phyloP scores from a whole-genome alignment of 2,329 filamentous ascomycete genomes.

The Balansia obtecta region DNA sequence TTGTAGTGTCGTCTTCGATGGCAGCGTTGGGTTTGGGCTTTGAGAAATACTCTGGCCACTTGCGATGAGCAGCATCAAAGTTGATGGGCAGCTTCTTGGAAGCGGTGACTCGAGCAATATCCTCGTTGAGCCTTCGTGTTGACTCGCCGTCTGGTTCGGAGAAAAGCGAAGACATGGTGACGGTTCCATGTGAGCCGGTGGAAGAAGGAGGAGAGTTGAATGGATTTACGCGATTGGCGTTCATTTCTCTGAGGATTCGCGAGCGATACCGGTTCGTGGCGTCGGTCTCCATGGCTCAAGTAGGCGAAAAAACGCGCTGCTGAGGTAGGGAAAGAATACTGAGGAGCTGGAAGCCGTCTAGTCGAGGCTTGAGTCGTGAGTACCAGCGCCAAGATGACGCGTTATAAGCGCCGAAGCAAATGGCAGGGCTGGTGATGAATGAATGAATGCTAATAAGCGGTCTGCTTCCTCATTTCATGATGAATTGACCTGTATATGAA shows the following conservation, averaged over 20 bases:
- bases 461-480: neutral
- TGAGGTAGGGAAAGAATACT: conserved; percentile 11
- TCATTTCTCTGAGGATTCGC: conserved; percentile 39
- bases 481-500: neutral
- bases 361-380: neutral
- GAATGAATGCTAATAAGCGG: neutral
- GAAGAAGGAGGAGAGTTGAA: conserved; percentile 48
- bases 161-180: conserved; percentile 41
- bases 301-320: conserved; percentile 13
- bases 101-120: conserved; percentile 31
- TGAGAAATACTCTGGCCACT: conserved; percentile 40
- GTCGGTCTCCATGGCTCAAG: conserved; percentile 29
- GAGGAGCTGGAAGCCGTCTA: neutral
- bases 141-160: conserved; percentile 41
- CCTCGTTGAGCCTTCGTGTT: conserved; percentile 36
- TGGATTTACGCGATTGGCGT: conserved; percentile 39
- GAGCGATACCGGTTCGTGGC: conserved; percentile 30
- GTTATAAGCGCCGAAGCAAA: neutral
- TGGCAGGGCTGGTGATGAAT: conserved; percentile 6
- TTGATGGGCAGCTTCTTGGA: conserved; percentile 28
- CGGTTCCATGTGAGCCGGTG: conserved; percentile 43
- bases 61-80: conserved; percentile 33
- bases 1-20: conserved; percentile 18
- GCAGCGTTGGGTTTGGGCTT: conserved; percentile 22
- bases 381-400: neutral